Conservation (phyloP, 441 rosid species). For the Pelargonium australe region DNA sequence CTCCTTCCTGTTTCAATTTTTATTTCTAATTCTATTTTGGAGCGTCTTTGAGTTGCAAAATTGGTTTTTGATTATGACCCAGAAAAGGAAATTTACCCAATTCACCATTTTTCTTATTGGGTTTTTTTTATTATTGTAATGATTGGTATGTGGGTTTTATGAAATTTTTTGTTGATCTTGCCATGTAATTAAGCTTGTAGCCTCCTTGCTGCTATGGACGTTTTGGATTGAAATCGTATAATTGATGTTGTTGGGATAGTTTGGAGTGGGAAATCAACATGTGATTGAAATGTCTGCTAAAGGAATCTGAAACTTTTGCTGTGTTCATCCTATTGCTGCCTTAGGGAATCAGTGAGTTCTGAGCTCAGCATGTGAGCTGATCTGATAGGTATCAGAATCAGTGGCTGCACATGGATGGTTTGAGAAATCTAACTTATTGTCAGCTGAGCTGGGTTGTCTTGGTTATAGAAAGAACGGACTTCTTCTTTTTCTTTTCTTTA, state of each 20-base stretch:
- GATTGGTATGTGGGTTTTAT: background rate
- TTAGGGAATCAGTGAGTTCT: background rate
- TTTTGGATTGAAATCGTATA: background rate
- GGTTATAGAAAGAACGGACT: background rate
- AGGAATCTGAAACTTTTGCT: background rate
- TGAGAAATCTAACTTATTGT: background rate
- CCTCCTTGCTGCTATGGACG: background rate
- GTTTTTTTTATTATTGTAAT: background rate
- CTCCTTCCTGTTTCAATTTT: background rate
- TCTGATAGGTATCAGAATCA: background rate
- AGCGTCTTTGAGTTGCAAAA: background rate
- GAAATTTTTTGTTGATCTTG: background rate
- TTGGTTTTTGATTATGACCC: background rate
- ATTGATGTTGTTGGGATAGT: background rate
- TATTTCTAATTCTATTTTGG: background rate
- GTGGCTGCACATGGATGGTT: slow-evolving; percentile 5
- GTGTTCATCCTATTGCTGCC: background rate
- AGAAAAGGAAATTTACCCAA: background rate
- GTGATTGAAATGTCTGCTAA: background rate
- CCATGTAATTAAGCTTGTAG: background rate
- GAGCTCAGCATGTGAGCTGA: slow-evolving; percentile 8
- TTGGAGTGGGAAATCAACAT: background rate
- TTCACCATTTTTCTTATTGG: background rate
- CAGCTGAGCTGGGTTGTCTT: slow-evolving; percentile 4
- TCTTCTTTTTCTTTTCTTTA: background rate